Conservation (phyloP, 768 basidiomycete genomes). For the Boletus patriciae region DNA sequence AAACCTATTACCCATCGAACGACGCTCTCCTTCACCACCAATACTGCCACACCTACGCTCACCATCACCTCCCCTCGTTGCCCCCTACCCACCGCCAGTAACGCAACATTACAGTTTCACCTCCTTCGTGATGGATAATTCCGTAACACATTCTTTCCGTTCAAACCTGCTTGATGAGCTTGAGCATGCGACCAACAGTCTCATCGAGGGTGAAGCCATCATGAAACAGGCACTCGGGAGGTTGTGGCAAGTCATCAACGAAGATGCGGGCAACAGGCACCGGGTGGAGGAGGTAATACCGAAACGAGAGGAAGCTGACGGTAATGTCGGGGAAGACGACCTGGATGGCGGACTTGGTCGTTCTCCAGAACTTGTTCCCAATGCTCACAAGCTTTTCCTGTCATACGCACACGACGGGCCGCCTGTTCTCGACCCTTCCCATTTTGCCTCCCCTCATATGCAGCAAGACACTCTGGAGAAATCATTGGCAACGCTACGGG, state of each 20-base stretch:
- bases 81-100: slow-evolving; percentile 72
- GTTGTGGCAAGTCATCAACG: slow-evolving; percentile 79
- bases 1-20: slow-evolving; percentile 56
- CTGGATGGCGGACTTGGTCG: slow-evolving; percentile 48
- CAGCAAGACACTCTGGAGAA: slow-evolving; percentile 74
- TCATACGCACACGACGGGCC: slow-evolving; percentile 47
- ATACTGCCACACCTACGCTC: slow-evolving; percentile 73
- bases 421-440: slow-evolving; percentile 56
- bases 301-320: slow-evolving; percentile 69
- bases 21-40: slow-evolving; percentile 70
- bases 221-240: slow-evolving; percentile 74
- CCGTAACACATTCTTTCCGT: slow-evolving; percentile 81
- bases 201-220: slow-evolving; percentile 79
- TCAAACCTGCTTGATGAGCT: slow-evolving; percentile 76
- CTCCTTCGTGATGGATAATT: slow-evolving; percentile 83
- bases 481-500: slow-evolving; percentile 67
- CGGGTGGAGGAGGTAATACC: slow-evolving; percentile 49
- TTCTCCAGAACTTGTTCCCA: slow-evolving; percentile 66
- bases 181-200: slow-evolving; percentile 76
- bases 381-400: slow-evolving; percentile 68
- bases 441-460: slow-evolving; percentile 63
- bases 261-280: slow-evolving; percentile 51
- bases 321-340: slow-evolving; percentile 42
- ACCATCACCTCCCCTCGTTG: slow-evolving; percentile 73
- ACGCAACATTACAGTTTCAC: slow-evolving; percentile 73